phyloP scores from a whole-genome alignment of 805 yeast species.

The Clavispora carvajalis region DNA sequence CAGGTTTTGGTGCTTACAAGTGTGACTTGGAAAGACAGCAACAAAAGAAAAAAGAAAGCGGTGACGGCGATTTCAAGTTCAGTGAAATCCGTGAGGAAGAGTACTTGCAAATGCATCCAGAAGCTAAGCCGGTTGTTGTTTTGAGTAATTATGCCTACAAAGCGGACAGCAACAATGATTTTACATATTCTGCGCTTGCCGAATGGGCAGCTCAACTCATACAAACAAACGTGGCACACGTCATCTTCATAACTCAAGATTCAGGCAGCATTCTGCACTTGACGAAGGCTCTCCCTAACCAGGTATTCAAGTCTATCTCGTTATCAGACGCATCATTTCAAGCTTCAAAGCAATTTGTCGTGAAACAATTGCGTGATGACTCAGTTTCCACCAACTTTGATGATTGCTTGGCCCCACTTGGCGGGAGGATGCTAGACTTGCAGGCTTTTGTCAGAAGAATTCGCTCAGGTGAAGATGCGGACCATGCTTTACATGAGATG shows the following conservation, averaged over 20 bases:
- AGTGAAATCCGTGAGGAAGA: conserved; percentile 53
- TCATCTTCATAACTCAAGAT: conserved; percentile 81
- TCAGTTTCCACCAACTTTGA: conserved; percentile 39
- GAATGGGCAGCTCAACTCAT: conserved; percentile 85
- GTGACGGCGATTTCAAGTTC: conserved; percentile 29
- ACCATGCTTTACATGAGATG: conserved; percentile 73
- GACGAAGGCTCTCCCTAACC: conserved; percentile 73
- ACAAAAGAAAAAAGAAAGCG: conserved; percentile 11
- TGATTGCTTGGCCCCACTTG: conserved; percentile 64
- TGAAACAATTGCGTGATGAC: conserved; percentile 41
- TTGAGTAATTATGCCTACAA: conserved; percentile 66
- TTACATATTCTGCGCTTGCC: conserved; percentile 67
- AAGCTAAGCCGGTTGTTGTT: conserved; percentile 78
- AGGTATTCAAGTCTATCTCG: conserved; percentile 70
- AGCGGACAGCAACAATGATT: conserved; percentile 46
- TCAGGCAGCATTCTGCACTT: conserved; percentile 68
- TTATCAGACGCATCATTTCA: conserved; percentile 75
- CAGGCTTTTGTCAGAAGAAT: conserved; percentile 87
- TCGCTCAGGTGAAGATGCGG: conserved; percentile 79
- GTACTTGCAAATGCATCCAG: conserved; percentile 79
- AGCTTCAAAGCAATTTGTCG: conserved; percentile 67
- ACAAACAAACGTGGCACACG: conserved; percentile 80
- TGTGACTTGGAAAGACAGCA: conserved; percentile 17
- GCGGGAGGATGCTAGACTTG: conserved; percentile 92
- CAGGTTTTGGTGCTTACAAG: conserved; percentile 27